Base-by-base conservation (phyloP, 2,329 filamentous ascomycete genomes). In the Sarocladiaceae sp. region DNA sequence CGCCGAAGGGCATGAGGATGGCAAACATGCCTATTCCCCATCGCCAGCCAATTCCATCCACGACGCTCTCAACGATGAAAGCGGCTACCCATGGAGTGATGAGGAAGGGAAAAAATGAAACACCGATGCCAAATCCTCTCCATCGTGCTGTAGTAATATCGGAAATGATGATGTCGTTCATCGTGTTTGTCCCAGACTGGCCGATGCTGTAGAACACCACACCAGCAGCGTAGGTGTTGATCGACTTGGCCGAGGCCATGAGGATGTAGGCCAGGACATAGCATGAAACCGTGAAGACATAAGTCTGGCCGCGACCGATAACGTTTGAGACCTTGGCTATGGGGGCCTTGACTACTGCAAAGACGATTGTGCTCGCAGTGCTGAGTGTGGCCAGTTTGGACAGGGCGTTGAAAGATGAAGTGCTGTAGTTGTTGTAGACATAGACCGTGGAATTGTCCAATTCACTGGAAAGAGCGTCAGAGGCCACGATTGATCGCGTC, bases 391-490 rank as follows among this genome's bases (percentile, higher is more conserved):
- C 33, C 6, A 35, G 13, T 20, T 35, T 35, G 4, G 33, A 35
- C 16, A 35, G 13, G 15, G 33, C 33, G 13, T 35, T 35, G 33
- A 35, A 35, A 7, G 33, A 35, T 10, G 33, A 35, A 6, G 33
- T 35, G 33, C 33, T 35, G 33, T 35, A 35, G 33, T 35, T 35
- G 33, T 35, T 35, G 33, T 35, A 35, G 33, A 35, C 33, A 13
- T 35, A 35, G 9, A 35, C 33, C 16, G 33, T 35, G 19, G 33
- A 13, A 13, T 35, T 35, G 33, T 35, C 33, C 33, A 35, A 13
- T 13, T 35, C 33, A 35, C 33, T 35, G 33, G 6, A 18, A 19
- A 19, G 31, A 5, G 31, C 18, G 33, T 35, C 33, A 35, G 33
- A 15, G 10, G 11, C 6, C 21, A 6, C 33, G 15, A 18, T 13